A percentile compares a stretch with the other conserved stretches of the same genome.
Evolutionary conservation across 768 basidiomycete genomes (phyloP).

Genomic region (Nidularia sp.): DNA sequence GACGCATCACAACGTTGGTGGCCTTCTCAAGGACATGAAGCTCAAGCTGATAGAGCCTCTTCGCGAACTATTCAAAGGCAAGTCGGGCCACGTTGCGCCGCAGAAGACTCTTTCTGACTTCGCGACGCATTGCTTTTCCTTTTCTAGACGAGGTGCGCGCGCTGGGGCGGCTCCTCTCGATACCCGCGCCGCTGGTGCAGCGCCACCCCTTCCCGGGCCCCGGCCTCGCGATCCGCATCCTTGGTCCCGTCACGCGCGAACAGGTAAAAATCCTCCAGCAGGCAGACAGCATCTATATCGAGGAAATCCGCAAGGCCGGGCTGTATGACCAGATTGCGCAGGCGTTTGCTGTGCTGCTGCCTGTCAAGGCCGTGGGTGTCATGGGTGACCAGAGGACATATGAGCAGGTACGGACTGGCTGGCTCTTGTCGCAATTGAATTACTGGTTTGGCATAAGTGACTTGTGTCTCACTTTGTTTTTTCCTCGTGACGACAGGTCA

Average conservation of each 20-base stretch:
- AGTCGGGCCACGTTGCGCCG: conserved; percentile 5
- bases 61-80: conserved; percentile 97
- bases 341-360: conserved; percentile 93
- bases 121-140: conserved; percentile 2
- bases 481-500: conserved; percentile 48
- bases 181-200: conserved; percentile 90
- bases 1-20: conserved; percentile 99
- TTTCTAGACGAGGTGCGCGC: conserved; percentile 88
- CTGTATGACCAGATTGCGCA: conserved; percentile 93
- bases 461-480: conserved; percentile 2
- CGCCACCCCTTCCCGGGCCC: conserved; percentile 99
- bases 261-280: conserved; percentile 90
- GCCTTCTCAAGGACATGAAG: conserved; percentile 95
- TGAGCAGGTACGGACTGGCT: conserved; percentile 61
- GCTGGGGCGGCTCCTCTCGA: conserved; percentile 84
- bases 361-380: conserved; percentile 95
- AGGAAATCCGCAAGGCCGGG: conserved; percentile 91
- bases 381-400: conserved; percentile 97
- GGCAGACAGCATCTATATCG: conserved; percentile 95
- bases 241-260: conserved; percentile 90
- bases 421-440: not conserved
- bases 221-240: conserved; percentile 95
- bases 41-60: conserved; percentile 97
- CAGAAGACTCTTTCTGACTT: not conserved
- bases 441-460: not conserved